Evolutionary conservation across 176 grass and related monocot species (phyloP), one percentile per base, ranked within the genome.

Genomic region (Oryza australiensis): DNA sequence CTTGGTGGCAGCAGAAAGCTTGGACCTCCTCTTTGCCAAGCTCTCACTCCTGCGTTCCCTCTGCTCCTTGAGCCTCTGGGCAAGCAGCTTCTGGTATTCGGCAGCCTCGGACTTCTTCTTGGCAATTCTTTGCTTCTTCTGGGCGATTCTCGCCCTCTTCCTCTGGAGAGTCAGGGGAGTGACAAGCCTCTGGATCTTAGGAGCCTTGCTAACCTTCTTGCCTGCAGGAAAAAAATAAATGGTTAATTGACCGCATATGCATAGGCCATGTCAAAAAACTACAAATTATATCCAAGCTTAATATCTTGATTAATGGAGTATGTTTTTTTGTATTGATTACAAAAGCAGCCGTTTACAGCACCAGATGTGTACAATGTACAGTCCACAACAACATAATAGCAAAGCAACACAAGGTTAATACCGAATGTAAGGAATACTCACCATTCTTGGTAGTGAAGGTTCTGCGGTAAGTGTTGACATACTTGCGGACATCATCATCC

Each of bases 401-500:
- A 53, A 65, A 22, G 14, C 29, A 41, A 72, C 42, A 32, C 4
- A 82, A 73, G 20, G 29, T 42, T 30, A 67, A n/a, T 23, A 55
- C 7, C 1, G 6, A 2, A 26, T 8, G 33, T 64, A 15, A 32
- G 23, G 12, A 10, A 30, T 23, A 3, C 86, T 33, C 70, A 97
- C 94, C 89, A 16, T 81, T 87, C 78, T 94, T 97, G 53, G 83
- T 88, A 32, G 85, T 92, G 70, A 97, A 94, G 26, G 89, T 97
- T 65, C 91, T 88, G 79, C 91, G 91, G 68, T 90, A 97, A 10
- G 91, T 97, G 75, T 94, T 97, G 37, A 94, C 94, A 49, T 97
- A 97, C 64, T 94, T 97, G 84, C 94, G 85, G 5, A 97, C 94
- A 83, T 97, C 94, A 90, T 97, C 94, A 43, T 97, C 89, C 76